Percentiles rank a stretch among this genome's conserved stretches.
Evolutionary conservation across 2,329 filamentous ascomycete species (phyloP).

Genomic region (Fusarium temperatum): DNA sequence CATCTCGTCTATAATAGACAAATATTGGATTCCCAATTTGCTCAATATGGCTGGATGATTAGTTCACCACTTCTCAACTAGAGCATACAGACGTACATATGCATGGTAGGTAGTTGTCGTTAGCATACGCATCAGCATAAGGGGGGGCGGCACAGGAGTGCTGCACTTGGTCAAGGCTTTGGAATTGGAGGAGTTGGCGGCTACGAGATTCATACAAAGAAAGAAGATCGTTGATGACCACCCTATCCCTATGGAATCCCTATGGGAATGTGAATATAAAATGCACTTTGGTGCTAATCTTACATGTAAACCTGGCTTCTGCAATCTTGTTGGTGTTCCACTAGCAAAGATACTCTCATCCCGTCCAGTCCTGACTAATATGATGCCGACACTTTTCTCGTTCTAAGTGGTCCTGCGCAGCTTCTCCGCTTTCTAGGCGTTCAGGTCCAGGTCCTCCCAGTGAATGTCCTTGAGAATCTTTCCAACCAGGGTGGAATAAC

Average conservation of each 20-base stretch:
- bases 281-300: constrained; percentile 29
- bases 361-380: constrained; percentile 16
- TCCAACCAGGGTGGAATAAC: constrained; percentile 74
- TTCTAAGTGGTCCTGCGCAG: constrained; percentile 30
- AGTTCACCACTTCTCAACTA: constrained; percentile 31
- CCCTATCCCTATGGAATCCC: constrained; percentile 9
- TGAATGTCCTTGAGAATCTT: constrained; percentile 72
- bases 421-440: constrained; percentile 41
- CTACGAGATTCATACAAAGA: constrained; percentile 15
- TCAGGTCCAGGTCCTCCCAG: constrained; percentile 70
- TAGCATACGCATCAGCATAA: constrained; percentile 18
- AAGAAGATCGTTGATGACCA: constrained; percentile 21
- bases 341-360: constrained; percentile 10
- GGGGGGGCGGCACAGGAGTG: constrained; percentile 11
- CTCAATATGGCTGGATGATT: constrained; percentile 24
- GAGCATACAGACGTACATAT: constrained; percentile 22
- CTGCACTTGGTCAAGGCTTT: constrained; percentile 4
- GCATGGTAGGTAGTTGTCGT: constrained; percentile 21
- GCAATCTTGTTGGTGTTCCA: neutral
- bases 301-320: constrained; percentile 28
- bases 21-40: constrained; percentile 33
- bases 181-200: neutral
- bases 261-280: constrained; percentile 16
- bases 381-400: constrained; percentile 28
- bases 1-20: constrained; percentile 29